Evolutionary conservation across 805 yeast genomes (phyloP).

Genomic region (Sugiyamaella valdiviana): DNA sequence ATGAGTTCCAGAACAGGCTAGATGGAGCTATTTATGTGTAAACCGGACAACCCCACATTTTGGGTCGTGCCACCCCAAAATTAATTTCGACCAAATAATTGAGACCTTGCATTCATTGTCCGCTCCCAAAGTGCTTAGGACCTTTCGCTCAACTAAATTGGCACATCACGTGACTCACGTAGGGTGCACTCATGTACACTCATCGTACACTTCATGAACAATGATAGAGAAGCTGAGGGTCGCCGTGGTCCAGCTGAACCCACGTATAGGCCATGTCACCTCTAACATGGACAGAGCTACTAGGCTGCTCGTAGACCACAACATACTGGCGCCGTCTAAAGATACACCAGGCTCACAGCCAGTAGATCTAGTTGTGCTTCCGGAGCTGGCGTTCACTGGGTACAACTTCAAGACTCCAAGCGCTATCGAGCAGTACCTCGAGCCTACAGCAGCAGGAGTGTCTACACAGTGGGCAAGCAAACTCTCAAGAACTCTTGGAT

Average conservation of each 20-base stretch:
- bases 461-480: constrained; percentile 52
- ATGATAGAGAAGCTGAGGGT: constrained; percentile 36
- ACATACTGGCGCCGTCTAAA: background rate
- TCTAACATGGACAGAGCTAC: constrained; percentile 46
- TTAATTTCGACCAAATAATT: too few species aligned
- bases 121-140: too few species aligned
- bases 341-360: background rate
- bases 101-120: too few species aligned
- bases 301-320: constrained; percentile 3
- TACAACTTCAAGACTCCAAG: constrained; percentile 52
- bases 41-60: too few species aligned
- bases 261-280: constrained; percentile 53
- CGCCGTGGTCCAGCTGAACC: constrained; percentile 65
- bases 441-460: constrained; percentile 41
- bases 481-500: constrained; percentile 44
- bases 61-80: too few species aligned
- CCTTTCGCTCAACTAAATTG: too few species aligned
- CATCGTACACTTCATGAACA: too few species aligned
- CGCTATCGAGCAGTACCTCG: constrained; percentile 55
- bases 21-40: too few species aligned
- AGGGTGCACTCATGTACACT: too few species aligned
- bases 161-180: too few species aligned
- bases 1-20: too few species aligned
- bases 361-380: constrained; percentile 63
- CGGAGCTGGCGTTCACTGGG: constrained; percentile 82